Percentiles rank a stretch among this genome's conserved stretches.
Conservation (phyloP, 257 asterid species). For the Nicotiana tabacum region DNA sequence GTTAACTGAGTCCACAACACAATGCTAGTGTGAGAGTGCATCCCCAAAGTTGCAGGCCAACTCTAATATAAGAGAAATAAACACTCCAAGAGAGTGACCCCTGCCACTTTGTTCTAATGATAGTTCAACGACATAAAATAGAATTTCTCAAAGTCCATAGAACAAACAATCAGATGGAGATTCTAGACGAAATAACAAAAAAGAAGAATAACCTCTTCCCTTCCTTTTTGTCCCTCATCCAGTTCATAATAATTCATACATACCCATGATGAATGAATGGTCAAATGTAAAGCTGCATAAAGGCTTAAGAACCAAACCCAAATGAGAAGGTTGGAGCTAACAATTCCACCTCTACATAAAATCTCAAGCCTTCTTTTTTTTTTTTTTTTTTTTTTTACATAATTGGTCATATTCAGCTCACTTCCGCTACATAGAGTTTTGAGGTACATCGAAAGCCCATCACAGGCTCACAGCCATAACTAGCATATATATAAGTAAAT, state of each 20-base stretch:
- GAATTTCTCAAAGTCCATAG: background rate
- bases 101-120: too few relatives aligned
- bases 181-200: background rate
- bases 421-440: background rate
- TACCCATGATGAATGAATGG: background rate
- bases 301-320: background rate
- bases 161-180: background rate
- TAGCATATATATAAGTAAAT: background rate
- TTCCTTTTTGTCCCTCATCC: background rate
- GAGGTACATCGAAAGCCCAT: background rate
- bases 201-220: background rate
- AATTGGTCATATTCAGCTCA: background rate
- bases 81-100: background rate
- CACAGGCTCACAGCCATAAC: background rate
- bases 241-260: background rate
- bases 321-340: background rate
- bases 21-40: background rate
- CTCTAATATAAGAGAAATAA: background rate
- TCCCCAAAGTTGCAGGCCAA: background rate
- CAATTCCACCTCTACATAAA: background rate
- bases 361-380: background rate
- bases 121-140: background rate
- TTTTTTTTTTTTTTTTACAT: background rate
- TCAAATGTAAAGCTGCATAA: background rate
- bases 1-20: background rate